Evolutionary conservation across 208 protist genomes (phyloP).

Genomic region (Vickermania ingenoplastis): DNA sequence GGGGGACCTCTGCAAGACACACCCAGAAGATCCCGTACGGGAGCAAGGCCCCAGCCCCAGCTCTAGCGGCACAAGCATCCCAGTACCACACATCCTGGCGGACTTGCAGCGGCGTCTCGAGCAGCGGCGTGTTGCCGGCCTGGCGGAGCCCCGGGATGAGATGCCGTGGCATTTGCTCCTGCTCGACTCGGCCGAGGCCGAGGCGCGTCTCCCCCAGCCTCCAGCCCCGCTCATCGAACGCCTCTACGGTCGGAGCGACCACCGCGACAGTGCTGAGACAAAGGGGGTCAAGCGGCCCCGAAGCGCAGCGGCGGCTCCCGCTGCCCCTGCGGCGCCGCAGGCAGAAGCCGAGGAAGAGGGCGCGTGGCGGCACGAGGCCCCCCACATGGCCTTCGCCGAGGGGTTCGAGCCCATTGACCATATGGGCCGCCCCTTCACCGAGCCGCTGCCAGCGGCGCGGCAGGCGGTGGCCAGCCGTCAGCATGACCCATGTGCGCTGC

Average conservation of each 20-base stretch:
- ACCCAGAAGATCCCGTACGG: too few relatives aligned
- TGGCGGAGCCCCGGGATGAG: background rate
- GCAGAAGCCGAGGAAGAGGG: background rate
- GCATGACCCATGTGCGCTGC: conserved; percentile 23
- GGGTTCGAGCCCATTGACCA: conserved; percentile 53
- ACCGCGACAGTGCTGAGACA: too few relatives aligned
- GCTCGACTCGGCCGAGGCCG: background rate
- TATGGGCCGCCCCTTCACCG: conserved; percentile 62
- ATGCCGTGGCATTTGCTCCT: background rate
- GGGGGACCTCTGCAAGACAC: too few relatives aligned
- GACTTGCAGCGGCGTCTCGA: background rate
- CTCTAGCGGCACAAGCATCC: too few relatives aligned
- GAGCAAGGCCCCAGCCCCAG: too few relatives aligned
- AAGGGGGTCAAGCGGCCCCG: background rate
- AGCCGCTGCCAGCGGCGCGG: conserved; percentile 42
- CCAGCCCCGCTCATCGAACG: background rate
- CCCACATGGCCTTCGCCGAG: conserved; percentile 24
- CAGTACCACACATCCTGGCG: too few relatives aligned
- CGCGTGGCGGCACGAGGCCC: conserved; percentile 1
- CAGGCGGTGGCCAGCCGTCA: conserved; percentile 15
- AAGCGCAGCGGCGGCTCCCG: background rate
- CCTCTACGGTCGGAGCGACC: background rate
- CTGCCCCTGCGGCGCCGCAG: background rate
- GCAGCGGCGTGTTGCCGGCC: background rate
- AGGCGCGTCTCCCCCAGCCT: background rate